Evolutionary conservation across 495 filamentous ascomycete species (phyloP), one percentile per base, ranked within the genome.

Genomic region (Talaromyces nanjingensis): DNA sequence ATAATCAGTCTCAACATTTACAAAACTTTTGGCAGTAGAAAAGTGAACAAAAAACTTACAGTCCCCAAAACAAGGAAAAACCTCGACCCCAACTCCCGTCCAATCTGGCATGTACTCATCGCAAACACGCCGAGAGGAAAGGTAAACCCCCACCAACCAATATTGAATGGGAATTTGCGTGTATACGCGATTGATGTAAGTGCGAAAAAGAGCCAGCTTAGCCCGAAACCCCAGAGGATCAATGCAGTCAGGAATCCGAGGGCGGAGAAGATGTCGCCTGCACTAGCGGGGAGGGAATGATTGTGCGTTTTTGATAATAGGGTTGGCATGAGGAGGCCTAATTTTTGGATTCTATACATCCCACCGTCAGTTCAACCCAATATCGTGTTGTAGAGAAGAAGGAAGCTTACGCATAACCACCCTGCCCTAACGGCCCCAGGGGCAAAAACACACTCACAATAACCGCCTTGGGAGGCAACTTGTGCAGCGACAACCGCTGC

Each of bases 81-180:
- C 22, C 20, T 56, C 12, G 75, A 80, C 0, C 68, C 67, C 47
- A 85, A 59, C 63, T 83, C 78, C 49, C 71, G 31, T 7, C 68
- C 79, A 6, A 85, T 61, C 29, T 69, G 67, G 20, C 69, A 70
- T 0, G 81, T 83, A 14, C 70, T 73, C 42, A 73, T 66, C 0
- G 81, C 73, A 65, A 79, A 82, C 12, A 82, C 78, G 25, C 79
- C 80, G 12, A 83, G 65, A 0, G 83, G 81, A 62, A 84, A 86
- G 9, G 75, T 81, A 62, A 84, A 82, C 2, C 79, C 79, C 83
- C 83, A 86, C 83, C 83, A 84, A 18, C 83, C 82, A 74, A 84
- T 80, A 65, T 83, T 84, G 69, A 85, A 85, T 0, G 81, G 81
- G 60, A 84, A 83, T 31, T 63, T 72, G n/a, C 62, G 69, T 16